A percentile compares a stretch with the other conserved stretches of the same genome.
These are phyloP conservation scores for Zopfia rhizophila DNA, from an alignment of 2,329 filamentous ascomycete genomes.

Conservation along the genomic window DNA sequence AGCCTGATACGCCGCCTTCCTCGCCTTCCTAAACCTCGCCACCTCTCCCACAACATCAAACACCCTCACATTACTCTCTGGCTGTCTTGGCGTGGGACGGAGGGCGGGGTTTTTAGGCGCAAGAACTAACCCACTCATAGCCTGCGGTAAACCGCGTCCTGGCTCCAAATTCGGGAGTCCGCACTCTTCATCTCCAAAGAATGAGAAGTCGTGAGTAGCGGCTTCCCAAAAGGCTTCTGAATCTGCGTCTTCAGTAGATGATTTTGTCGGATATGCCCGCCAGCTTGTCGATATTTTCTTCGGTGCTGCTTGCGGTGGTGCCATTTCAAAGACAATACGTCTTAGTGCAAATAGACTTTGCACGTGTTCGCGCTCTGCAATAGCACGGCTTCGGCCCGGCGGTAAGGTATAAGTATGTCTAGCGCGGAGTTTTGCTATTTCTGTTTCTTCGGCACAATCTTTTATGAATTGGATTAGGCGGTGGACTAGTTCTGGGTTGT, in stretches of 20 bases:
- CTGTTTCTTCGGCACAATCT: slow-evolving; percentile 65
- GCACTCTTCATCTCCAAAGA: slow-evolving; percentile 69
- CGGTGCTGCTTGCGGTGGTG: slow-evolving; percentile 30
- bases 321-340: slow-evolving; percentile 65
- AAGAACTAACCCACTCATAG: slow-evolving; percentile 56
- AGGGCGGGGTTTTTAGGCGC: slow-evolving; percentile 26
- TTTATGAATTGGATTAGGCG: slow-evolving; percentile 65
- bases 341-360: slow-evolving; percentile 65
- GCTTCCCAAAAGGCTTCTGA: slow-evolving; percentile 69
- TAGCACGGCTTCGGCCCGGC: slow-evolving; percentile 63
- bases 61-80: slow-evolving; percentile 23
- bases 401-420: slow-evolving; percentile 67
- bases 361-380: slow-evolving; percentile 61
- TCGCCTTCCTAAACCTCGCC: slow-evolving; percentile 63
- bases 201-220: slow-evolving; percentile 69
- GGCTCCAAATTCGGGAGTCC: slow-evolving; percentile 59
- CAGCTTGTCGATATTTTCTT: slow-evolving; percentile 57
- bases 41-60: slow-evolving; percentile 65
- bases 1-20: slow-evolving; percentile 61
- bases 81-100: slow-evolving; percentile 13
- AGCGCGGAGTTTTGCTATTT: slow-evolving; percentile 64
- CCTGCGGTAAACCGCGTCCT: slow-evolving; percentile 56
- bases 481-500: slow-evolving; percentile 49
- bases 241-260: slow-evolving; percentile 68
- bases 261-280: slow-evolving; percentile 59